Evolutionary conservation across 768 basidiomycete genomes (phyloP), one percentile per base, ranked within the genome.

Genomic region (Suillus ampliporus): DNA sequence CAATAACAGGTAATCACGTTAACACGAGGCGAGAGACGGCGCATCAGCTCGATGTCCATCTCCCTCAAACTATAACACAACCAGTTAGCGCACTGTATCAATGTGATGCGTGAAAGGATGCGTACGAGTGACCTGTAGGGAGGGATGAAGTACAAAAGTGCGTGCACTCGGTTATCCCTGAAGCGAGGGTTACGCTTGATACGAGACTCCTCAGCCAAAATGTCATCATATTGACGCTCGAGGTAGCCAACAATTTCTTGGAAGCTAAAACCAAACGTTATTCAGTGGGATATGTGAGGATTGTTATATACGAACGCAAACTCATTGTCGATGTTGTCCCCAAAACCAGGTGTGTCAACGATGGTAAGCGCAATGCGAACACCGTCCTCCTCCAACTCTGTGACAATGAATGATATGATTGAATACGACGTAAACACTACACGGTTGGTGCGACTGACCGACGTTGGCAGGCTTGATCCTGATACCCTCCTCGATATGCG

Each of bases 101-200:
- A 48, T 15, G 21, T 10, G 40, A 50, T 14, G n/a, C 34, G 23
- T 19, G 23, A 37, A 44, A 21, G 61, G 59, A 46, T 31, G 86
- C 94, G 68, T 83, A 96, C 94, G 95, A 82, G 70, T 98, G 96
- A 2, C 96, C 96, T n/a, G 96, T 98, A 5, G 97, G 97, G 47
- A n/a, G 96, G 90, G 80, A 99, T 98, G 75, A 99, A 99, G 82
- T 99, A 99, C 61, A 99, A 85, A 61, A 99, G 83, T 28, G 95
- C 97, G 67, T 99, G 97, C 2, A 98, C 89, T 66, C 97, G 86
- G 83, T 98, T 98, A 78, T 99, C 97, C 74, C 95, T 89, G 87
- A 99, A 99, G 66, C 97, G 91, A 35, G 97, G 96, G 79, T 98
- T 99, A 84, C 97, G 96, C 82, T 97, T 99, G 80, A 99, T 99